These are phyloP conservation scores for Pichia sp. DNA, from an alignment of 1,139 yeast species.

Conservation along the genomic window DNA sequence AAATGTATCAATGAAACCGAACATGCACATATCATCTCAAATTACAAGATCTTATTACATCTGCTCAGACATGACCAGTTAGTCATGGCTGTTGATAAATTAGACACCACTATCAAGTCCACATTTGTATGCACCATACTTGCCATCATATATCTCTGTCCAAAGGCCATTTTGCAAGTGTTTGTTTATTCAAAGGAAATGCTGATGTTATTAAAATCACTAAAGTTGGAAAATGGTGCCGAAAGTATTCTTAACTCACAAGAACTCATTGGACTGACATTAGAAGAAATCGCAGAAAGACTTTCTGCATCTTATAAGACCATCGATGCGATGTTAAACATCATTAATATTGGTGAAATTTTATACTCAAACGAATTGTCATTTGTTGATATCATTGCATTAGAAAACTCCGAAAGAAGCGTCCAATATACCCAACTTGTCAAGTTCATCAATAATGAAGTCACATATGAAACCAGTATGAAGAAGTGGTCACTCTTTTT, in stretches of 20 bases:
- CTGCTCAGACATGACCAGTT: slow-evolving; percentile 24
- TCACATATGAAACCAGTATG: slow-evolving; percentile 31
- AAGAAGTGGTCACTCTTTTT: slow-evolving; percentile 35
- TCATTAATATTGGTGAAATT: slow-evolving; percentile 41
- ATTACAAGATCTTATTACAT: slow-evolving; percentile 17
- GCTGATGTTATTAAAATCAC: slow-evolving; percentile 18
- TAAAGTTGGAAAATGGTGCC: slow-evolving; percentile 11
- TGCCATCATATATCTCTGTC: slow-evolving; percentile 25
- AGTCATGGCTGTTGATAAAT: slow-evolving; percentile 8
- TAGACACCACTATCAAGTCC: neutral
- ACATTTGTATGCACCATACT: slow-evolving; percentile 22
- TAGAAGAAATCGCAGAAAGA: slow-evolving; percentile 4
- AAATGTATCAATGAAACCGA: slow-evolving; percentile 7
- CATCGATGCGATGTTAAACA: slow-evolving; percentile 24
- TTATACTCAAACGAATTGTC: slow-evolving; percentile 45
- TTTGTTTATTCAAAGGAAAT: slow-evolving; percentile 29
- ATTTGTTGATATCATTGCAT: slow-evolving; percentile 36
- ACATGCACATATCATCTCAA: slow-evolving; percentile 12
- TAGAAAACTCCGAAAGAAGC: slow-evolving; percentile 31
- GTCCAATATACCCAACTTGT: slow-evolving; percentile 25
- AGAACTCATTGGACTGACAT: neutral
- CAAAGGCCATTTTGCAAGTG: slow-evolving; percentile 24
- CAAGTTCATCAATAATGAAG: slow-evolving; percentile 27
- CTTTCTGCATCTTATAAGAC: slow-evolving; percentile 15
- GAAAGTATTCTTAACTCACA: neutral